Conservation (phyloP, 179 eudicot species). For the Spergularia azorica region DNA sequence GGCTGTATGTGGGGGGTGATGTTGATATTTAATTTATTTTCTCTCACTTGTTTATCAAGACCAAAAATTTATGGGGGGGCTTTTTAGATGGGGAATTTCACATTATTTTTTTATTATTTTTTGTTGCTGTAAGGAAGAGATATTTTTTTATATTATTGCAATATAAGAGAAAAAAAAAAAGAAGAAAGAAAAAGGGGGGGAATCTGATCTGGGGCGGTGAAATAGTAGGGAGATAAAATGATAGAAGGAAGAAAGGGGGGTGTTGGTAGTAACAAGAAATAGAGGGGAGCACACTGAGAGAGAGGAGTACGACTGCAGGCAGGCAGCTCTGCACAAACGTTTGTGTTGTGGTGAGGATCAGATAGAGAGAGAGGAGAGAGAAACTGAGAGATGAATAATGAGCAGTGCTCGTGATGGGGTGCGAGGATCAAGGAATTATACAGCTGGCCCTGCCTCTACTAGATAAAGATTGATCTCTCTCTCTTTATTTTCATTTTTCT, state of each 20-base stretch:
- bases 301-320: conserved; percentile 25
- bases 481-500: too few species aligned
- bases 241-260: background rate
- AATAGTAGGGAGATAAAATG: conserved; percentile 1
- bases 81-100: background rate
- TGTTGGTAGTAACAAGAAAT: conserved; percentile 30
- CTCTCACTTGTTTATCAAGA: background rate
- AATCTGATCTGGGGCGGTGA: conserved; percentile 5
- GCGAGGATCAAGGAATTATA: conserved; percentile 35
- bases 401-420: conserved; percentile 45
- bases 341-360: conserved; percentile 25
- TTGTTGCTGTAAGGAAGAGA: background rate
- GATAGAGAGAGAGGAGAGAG: conserved; percentile 16
- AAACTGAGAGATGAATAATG: conserved; percentile 27
- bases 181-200: background rate
- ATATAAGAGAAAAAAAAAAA: background rate
- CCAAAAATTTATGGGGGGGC: background rate
- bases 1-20: background rate
- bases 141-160: background rate
- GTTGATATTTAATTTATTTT: conserved; percentile 7
- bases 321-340: conserved; percentile 17
- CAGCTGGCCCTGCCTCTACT: conserved; percentile 36
- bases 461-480: conserved; percentile 25
- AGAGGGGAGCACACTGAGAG: conserved; percentile 34
- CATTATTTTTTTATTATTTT: background rate